Evolutionary conservation across 2,329 filamentous ascomycete species (phyloP), one percentile per base, ranked within the genome.

Genomic region (Venturia effusa): DNA sequence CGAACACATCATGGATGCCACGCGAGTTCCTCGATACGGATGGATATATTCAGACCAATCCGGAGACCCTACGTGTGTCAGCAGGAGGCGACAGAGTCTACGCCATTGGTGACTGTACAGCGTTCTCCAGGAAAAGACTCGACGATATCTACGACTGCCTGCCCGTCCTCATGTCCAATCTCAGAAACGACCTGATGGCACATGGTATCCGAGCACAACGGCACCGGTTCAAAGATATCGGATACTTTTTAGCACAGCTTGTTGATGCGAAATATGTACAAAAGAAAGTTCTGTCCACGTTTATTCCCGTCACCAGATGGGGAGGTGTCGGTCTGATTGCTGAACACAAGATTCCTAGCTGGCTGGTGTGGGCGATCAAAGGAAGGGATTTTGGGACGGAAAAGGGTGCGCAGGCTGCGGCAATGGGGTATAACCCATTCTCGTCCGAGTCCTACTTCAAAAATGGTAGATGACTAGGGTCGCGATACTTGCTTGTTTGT

Each of bases 1-100:
- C 82, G 0, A 84, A 83, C 70, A 81, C 78, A 30, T 74, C 73
- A 7, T 85, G 79, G 69, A 71, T 86, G 1, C 81, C 83, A 0
- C 61, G 68, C 4, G 69, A 74, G 5, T 76, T 82, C 41, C 74
- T 85, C 4, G 73, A 78, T 64, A 70, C 73, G 0, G 71, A 69
- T 5, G 79, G 79, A 13, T 81, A 79, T 70, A 78, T 86, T 55
- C 72, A 73, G 30, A 80, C 78, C 5, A 78, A 84, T 67, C 67
- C 67, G 0, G 61, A 69, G 11, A 81, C 77, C 0, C 72, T 81
- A 4, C 77, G 80, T 27, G 78, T 80, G 40, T 17, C 73, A 71
- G 64, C 66, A 0, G 66, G 67, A 1, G 69, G 72, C 11, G 64
- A 68, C 0, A 66, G 72, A 17, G 69, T 76, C 62, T 77, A 75